Evolutionary conservation across 805 yeast genomes (phyloP), one percentile per base, ranked within the genome.

Genomic region (Starmerella geochares): DNA sequence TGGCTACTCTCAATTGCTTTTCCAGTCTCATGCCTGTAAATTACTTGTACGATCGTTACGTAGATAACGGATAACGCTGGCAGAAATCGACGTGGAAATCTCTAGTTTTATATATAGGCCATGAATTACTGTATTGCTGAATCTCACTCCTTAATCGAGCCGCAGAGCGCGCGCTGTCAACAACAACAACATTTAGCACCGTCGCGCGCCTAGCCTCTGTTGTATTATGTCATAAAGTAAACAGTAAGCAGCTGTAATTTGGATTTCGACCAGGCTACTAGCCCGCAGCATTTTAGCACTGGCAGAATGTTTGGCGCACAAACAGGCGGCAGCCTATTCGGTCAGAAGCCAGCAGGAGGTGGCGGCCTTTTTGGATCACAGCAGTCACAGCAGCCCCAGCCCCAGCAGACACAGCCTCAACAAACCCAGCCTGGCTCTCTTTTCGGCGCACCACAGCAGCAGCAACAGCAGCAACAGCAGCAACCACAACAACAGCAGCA

Each of bases 261-360:
- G 35, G 35, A 31, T 14, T 31, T 31, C 17, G 11, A 9, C 11
- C 29, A 27, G n/a, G n/a, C n/a, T n/a, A n/a, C n/a, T n/a, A n/a
- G n/a, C n/a, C n/a, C n/a, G n/a, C n/a, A n/a, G n/a, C n/a, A n/a
- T n/a, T n/a, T n/a, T n/a, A n/a, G n/a, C n/a, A n/a, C n/a, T n/a
- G 17, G 35, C 14, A 9, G 35, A 14, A 40, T 40, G 38, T 39
- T 37, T 25, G 40, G 33, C 41, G 29, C 35, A 10, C 42, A 51
- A 39, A 27, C 44, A 19, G 17, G 57, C 11, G 68, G 70, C 1
- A 71, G 70, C 1, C 51, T 67, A 28, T 69, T 70, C 59, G 74
- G 75, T 9, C 21, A 47, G 13, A 40, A 45, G 32, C 45, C 52
- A 7, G 27, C 44, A 13, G 17, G 35, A n/a, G 38, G 61, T 21